Evolutionary conservation across 2,329 filamentous ascomycete genomes (phyloP), one percentile per base, ranked within the genome.

Genomic region (Cytospora schulzeri): DNA sequence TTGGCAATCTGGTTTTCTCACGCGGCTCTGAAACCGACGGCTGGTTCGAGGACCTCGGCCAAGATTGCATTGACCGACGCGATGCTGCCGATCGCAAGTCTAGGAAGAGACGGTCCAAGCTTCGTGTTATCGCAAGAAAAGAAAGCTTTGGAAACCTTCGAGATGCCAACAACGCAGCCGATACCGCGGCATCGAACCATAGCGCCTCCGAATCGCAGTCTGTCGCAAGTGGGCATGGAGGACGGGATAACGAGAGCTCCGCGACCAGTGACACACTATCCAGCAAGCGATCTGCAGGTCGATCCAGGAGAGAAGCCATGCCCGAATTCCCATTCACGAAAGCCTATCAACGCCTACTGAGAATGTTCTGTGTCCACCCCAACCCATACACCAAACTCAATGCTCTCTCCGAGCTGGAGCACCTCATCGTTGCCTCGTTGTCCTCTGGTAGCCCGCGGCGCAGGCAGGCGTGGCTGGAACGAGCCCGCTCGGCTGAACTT

Each of bases 21-120:
- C 86, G 86, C 58, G 95, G 95, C 3, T 96, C 93, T 51, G 95
- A 99, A 78, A 98, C 94, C 0, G 95, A 98, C 74, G 83, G 83
- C 3, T 97, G 94, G 90, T 95, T 97, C 69, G 82, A 85, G 60
- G 85, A 85, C 17, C 75, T 93, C 8, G 86, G 87, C 3, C 85
- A 89, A 69, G 80, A 89, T 68, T 89, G 86, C 72, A 86, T 88
- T 60, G 85, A 88, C 48, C 81, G 86, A 29, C 85, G 83, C 55
- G 84, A 88, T 57, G 80, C 83, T 4, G 76, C 83, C 35, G 81
- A 86, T 65, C 77, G 79, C 48, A 79, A 81, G 56, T 78, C 75
- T 17, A 79, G 78, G 67, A 81, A 79, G 54, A 79, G 78, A 66
- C 79, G 81, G 66, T 76, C 78, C 12, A 84, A 85, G 69, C 78